These are phyloP conservation scores for Penicillium corylophilum DNA, from an alignment of 2,329 filamentous ascomycete genomes.

Conservation along the genomic window DNA sequence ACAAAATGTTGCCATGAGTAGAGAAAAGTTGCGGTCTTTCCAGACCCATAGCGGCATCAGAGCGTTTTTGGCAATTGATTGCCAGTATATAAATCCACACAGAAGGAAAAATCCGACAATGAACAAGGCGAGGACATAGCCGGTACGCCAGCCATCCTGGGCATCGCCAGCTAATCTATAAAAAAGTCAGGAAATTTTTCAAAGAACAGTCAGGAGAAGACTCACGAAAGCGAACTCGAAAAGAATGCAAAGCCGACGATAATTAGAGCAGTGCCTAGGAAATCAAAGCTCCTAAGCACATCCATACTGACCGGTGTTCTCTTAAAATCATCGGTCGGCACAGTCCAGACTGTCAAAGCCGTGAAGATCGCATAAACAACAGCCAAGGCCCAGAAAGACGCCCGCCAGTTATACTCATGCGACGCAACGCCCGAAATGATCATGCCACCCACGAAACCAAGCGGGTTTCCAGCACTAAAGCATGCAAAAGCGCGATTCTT, in stretches of 20 bases:
- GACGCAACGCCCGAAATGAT: conserved; percentile 64
- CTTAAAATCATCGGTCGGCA: conserved; percentile 55
- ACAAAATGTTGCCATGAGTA: conserved; percentile 59
- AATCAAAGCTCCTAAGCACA: conserved; percentile 59
- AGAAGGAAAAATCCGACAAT: conserved; percentile 60
- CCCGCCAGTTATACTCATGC: conserved; percentile 62
- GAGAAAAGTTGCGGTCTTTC: conserved; percentile 63
- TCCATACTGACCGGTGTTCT: conserved; percentile 47
- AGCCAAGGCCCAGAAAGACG: conserved; percentile 60
- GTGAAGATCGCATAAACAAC: conserved; percentile 64
- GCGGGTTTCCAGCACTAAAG: conserved; percentile 58
- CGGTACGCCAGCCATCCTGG: conserved; percentile 60
- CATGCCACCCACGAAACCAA: conserved; percentile 58
- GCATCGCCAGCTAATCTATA: conserved; percentile 53
- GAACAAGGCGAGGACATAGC: conserved; percentile 63
- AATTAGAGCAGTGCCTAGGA: conserved; percentile 60
- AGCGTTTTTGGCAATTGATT: conserved; percentile 52
- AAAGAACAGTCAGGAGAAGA: conserved; percentile 8
- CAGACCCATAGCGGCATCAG: conserved; percentile 57
- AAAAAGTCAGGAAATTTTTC: conserved; percentile 1
- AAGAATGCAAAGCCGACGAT: conserved; percentile 66
- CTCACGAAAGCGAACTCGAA: conserved; percentile 60
- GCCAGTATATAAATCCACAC: conserved; percentile 61
- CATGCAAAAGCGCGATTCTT: conserved; percentile 67
- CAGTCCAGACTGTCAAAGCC: conserved; percentile 58